A percentile compares a stretch with the other conserved stretches of the same genome.
phyloP scores from a whole-genome alignment of 2,329 filamentous ascomycete genomes.

The Berkeleyomyces basicola region DNA sequence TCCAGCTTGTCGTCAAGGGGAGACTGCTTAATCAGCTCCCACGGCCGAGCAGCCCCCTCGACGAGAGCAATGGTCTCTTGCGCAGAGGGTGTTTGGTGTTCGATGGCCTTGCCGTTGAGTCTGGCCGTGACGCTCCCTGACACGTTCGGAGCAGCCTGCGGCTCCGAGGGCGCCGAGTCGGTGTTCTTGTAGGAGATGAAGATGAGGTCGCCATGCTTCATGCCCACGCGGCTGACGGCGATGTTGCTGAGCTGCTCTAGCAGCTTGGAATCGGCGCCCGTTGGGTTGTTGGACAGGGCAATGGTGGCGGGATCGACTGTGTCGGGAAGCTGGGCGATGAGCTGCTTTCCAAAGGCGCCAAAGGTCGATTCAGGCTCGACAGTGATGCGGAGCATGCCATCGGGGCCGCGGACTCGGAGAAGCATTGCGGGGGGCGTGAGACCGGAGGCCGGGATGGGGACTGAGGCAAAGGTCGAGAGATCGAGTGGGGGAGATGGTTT shows the following conservation, averaged over 20 bases:
- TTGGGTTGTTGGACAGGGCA: constrained; percentile 44
- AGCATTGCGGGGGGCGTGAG: constrained; percentile 41
- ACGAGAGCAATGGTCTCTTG: constrained; percentile 48
- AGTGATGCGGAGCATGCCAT: constrained; percentile 79
- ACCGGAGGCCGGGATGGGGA: background rate
- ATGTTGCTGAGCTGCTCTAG: constrained; percentile 41
- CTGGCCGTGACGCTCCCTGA: constrained; percentile 38
- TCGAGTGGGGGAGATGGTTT: background rate
- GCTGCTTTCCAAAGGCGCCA: constrained; percentile 38
- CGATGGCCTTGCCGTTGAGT: constrained; percentile 63
- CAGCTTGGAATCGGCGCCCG: constrained; percentile 39
- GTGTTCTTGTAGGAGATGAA: constrained; percentile 63
- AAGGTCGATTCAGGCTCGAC: constrained; percentile 63
- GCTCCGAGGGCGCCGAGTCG: constrained; percentile 20
- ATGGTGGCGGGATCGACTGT: constrained; percentile 45
- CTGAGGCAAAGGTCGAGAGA: background rate
- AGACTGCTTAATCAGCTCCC: constrained; percentile 84
- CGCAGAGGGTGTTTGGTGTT: constrained; percentile 54
- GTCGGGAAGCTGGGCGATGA: constrained; percentile 39
- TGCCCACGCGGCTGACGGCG: constrained; percentile 40
- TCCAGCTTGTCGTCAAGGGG: constrained; percentile 75
- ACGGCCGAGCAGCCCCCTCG: constrained; percentile 30
- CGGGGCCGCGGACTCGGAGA: constrained; percentile 72
- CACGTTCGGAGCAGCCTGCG: background rate
- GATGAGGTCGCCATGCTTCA: constrained; percentile 76